These are phyloP conservation scores for Halenospora varia DNA, from an alignment of 495 filamentous ascomycete species.

Conservation along the genomic window DNA sequence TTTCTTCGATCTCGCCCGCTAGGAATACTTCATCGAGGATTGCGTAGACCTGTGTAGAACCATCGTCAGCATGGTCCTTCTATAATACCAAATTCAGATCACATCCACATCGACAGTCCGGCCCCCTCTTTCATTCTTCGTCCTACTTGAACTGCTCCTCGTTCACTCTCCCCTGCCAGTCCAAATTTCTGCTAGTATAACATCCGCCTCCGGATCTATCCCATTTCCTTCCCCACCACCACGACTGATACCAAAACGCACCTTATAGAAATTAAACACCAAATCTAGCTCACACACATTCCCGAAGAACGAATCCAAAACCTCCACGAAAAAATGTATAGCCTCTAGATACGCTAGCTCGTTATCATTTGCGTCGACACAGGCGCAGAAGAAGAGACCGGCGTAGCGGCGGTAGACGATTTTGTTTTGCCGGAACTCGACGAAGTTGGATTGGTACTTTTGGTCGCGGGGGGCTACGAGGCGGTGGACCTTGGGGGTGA, in stretches of 20 bases:
- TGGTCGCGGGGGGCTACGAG: conserved; percentile 96
- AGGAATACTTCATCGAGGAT: conserved; percentile 97
- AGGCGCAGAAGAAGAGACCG: conserved; percentile 96
- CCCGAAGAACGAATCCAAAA: conserved; percentile 96
- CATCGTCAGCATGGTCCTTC: too few species aligned
- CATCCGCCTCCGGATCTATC: too few species aligned
- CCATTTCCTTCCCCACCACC: too few species aligned
- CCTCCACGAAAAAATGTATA: conserved; percentile 99
- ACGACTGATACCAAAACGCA: conserved; percentile 28
- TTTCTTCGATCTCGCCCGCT: conserved; percentile 97
- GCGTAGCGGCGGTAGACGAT: conserved; percentile 97
- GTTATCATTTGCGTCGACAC: conserved; percentile 98
- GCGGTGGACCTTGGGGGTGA: conserved; percentile 72
- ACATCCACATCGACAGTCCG: too few species aligned
- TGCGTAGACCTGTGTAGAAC: conserved; percentile 96
- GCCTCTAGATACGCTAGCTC: conserved; percentile 96
- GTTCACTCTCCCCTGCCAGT: too few species aligned
- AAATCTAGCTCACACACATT: conserved; percentile 99
- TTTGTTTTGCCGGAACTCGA: conserved; percentile 90
- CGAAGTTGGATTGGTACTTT: conserved; percentile 99
- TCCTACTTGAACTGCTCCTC: not conserved
- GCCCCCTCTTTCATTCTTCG: not conserved
- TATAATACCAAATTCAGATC: not conserved
- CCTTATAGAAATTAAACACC: conserved; percentile 97
- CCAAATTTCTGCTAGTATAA: too few species aligned